phyloP scores from a whole-genome alignment of 352 stramenopile genomes.

The Phytophthora ramorum region DNA sequence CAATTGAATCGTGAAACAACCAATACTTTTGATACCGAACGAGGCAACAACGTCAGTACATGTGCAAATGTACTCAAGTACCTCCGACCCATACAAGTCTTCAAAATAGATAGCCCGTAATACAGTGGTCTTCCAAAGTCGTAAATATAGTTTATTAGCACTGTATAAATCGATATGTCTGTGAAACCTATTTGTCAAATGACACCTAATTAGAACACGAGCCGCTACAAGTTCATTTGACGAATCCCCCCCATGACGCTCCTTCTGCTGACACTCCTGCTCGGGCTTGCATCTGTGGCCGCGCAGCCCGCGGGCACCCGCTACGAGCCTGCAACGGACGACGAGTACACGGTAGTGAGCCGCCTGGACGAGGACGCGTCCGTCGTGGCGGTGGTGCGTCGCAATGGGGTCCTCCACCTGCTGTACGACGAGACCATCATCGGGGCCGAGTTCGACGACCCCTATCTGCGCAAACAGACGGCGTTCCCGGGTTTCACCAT shows the following conservation, averaged over 20 bases:
- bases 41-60: no score
- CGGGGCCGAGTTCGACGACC: constrained; percentile 77
- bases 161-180: no score
- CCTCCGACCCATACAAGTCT: no score
- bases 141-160: no score
- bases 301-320: constrained; percentile 6
- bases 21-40: no score
- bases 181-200: no score
- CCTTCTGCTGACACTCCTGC: constrained; percentile 18
- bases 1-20: neutral
- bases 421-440: constrained; percentile 86
- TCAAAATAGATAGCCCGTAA: no score
- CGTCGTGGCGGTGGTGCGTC: constrained; percentile 64
- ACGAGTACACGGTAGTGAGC: constrained; percentile 32
- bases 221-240: no score
- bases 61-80: neutral
- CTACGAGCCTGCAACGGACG: constrained; percentile 17
- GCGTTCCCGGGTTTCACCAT: constrained; percentile 84
- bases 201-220: no score
- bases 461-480: constrained; percentile 60
- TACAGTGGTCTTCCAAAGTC: no score
- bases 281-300: neutral
- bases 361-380: constrained; percentile 55
- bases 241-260: constrained; percentile 5
- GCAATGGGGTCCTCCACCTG: constrained; percentile 58